Conservation (phyloP, 805 yeast species). For the Metschnikowia matae region DNA sequence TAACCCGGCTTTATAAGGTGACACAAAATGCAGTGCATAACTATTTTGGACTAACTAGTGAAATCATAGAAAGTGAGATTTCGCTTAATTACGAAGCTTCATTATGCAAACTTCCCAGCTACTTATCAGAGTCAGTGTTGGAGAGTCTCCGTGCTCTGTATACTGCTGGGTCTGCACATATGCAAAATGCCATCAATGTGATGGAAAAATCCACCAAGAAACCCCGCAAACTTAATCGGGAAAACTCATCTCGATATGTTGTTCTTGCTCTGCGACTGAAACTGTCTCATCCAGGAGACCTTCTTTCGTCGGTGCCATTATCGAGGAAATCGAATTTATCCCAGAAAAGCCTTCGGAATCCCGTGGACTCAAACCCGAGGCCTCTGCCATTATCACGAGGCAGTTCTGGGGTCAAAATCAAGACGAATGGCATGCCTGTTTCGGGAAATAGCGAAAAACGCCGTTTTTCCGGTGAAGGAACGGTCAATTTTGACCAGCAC, state of each 20-base stretch:
- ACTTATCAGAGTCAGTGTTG: constrained; percentile 55
- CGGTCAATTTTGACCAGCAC: constrained; percentile 12
- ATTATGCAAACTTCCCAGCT: constrained; percentile 49
- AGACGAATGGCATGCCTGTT: neutral
- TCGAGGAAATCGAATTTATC: constrained; percentile 39
- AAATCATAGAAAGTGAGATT: constrained; percentile 73
- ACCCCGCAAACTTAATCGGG: constrained; percentile 9
- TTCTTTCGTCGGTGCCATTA: constrained; percentile 75
- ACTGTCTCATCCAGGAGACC: constrained; percentile 75
- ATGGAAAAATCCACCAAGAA: constrained; percentile 16
- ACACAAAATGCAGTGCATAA: constrained; percentile 87
- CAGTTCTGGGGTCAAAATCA: neutral
- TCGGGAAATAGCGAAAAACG: neutral
- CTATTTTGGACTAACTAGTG: constrained; percentile 80
- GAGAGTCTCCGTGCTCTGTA: constrained; percentile 22
- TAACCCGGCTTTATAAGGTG: constrained; percentile 81
- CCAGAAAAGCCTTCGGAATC: constrained; percentile 11
- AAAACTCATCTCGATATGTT: constrained; percentile 34
- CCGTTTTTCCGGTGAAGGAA: neutral
- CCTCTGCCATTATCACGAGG: neutral
- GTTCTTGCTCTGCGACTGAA: constrained; percentile 49
- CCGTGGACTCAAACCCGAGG: constrained; percentile 1
- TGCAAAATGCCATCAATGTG: constrained; percentile 7
- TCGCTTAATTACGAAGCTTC: constrained; percentile 45
- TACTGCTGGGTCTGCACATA: neutral